phyloP scores from a whole-genome alignment of 1,284 basidiomycete species.

The Earliella scabrosa region DNA sequence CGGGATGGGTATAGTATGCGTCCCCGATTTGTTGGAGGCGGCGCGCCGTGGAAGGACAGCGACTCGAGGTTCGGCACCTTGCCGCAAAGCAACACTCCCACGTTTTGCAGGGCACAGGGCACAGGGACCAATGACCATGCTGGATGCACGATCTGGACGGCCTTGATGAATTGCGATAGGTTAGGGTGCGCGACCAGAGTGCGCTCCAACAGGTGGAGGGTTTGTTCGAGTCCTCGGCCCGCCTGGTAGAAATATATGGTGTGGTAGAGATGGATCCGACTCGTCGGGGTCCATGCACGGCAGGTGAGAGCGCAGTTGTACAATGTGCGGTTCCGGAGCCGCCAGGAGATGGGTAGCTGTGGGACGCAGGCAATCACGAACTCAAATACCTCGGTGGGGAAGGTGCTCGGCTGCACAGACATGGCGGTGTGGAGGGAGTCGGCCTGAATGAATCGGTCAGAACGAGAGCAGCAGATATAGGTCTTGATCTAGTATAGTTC shows the following conservation, averaged over 20 bases:
- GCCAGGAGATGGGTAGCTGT: not conserved
- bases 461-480: no score
- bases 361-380: not conserved
- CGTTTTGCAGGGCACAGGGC: not conserved
- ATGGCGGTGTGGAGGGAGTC: not conserved
- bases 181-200: not conserved
- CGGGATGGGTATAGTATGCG: not conserved
- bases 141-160: not conserved
- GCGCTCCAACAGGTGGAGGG: not conserved
- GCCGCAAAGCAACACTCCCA: not conserved
- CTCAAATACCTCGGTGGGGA: not conserved
- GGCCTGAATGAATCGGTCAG: no score
- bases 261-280: not conserved
- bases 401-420: not conserved
- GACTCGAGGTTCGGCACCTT: not conserved
- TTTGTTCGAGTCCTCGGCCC: not conserved
- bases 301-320: not conserved
- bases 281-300: not conserved
- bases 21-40: not conserved
- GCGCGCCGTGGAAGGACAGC: not conserved
- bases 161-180: not conserved
- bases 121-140: not conserved
- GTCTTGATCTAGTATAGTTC: no score
- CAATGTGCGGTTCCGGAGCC: not conserved
- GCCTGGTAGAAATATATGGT: not conserved